These are phyloP conservation scores for Dactylis glomerata DNA, from an alignment of 176 grass and related monocot genomes.

Conservation along the genomic window DNA sequence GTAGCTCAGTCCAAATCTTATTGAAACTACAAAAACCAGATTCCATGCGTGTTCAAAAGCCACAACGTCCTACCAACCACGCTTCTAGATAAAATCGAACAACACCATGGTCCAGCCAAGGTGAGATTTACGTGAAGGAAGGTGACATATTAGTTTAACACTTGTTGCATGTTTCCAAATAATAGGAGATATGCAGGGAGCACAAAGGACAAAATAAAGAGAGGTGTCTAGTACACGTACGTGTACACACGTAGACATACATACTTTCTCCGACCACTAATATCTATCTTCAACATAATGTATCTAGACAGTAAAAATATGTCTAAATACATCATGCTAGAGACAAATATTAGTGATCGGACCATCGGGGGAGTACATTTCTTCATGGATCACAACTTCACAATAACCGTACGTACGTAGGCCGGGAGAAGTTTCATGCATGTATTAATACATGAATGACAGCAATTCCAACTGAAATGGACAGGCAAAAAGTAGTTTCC, in stretches of 20 bases:
- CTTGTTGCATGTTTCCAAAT: background rate
- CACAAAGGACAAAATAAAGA: background rate
- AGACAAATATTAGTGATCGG: too few relatives aligned
- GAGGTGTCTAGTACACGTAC: background rate
- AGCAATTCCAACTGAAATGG: conserved; percentile 14
- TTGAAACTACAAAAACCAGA: too few relatives aligned
- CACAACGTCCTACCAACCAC: background rate
- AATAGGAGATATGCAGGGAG: background rate
- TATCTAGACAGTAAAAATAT: too few relatives aligned
- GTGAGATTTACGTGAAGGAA: background rate
- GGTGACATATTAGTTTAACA: background rate
- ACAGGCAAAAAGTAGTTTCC: conserved; percentile 18
- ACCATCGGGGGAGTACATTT: too few relatives aligned
- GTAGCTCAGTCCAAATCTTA: background rate
- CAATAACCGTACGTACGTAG: background rate
- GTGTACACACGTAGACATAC: background rate
- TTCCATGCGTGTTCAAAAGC: too few relatives aligned
- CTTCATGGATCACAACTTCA: too few relatives aligned
- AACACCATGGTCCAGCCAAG: too few relatives aligned
- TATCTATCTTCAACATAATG: too few relatives aligned
- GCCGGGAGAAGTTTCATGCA: background rate
- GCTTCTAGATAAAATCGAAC: background rate
- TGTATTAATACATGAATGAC: background rate
- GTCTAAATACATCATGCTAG: too few relatives aligned
- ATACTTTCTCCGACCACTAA: too few relatives aligned